Evolutionary conservation across 768 basidiomycete genomes (phyloP).

Genomic region (Suillus tomentosus): DNA sequence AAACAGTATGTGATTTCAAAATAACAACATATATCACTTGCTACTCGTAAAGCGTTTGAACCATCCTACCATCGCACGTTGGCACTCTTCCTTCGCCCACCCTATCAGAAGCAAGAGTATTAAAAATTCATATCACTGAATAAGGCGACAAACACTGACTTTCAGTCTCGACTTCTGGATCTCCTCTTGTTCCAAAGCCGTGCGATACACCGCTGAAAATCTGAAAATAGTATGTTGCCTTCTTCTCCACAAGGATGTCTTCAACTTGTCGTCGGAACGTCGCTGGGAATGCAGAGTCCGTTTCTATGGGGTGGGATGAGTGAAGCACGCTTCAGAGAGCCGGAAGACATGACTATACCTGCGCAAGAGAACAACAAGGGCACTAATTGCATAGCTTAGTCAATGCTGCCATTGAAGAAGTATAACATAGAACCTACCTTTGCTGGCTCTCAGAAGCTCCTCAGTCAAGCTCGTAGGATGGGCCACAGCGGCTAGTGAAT

Average conservation of each 20-base stretch:
- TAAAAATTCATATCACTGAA: neutral
- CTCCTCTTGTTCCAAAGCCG: constrained; percentile 37
- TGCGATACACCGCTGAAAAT: constrained; percentile 50
- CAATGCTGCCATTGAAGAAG: neutral
- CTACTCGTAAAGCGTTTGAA: constrained; percentile 44
- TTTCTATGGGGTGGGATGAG: constrained; percentile 38
- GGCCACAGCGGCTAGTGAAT: constrained; percentile 49
- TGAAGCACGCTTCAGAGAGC: neutral
- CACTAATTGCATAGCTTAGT: constrained; percentile 33
- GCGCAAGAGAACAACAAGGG: constrained; percentile 59
- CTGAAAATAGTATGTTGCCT: constrained; percentile 58
- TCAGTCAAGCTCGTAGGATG: constrained; percentile 55
- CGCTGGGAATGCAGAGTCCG: constrained; percentile 54
- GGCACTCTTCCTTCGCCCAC: constrained; percentile 63
- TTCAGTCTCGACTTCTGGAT: constrained; percentile 26
- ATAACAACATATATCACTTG: neutral
- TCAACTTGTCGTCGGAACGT: constrained; percentile 57
- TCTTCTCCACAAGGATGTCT: constrained; percentile 52
- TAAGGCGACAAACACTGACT: constrained; percentile 21
- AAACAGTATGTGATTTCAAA: neutral
- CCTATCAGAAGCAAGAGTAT: constrained; percentile 35
- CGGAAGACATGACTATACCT: constrained; percentile 33
- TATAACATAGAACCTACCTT: constrained; percentile 37
- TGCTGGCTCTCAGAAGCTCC: constrained; percentile 48
- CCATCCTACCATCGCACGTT: constrained; percentile 51